Evolutionary conservation across 768 basidiomycete species (phyloP), one percentile per base, ranked within the genome.

Genomic region (Amanita pseudoporphyria): DNA sequence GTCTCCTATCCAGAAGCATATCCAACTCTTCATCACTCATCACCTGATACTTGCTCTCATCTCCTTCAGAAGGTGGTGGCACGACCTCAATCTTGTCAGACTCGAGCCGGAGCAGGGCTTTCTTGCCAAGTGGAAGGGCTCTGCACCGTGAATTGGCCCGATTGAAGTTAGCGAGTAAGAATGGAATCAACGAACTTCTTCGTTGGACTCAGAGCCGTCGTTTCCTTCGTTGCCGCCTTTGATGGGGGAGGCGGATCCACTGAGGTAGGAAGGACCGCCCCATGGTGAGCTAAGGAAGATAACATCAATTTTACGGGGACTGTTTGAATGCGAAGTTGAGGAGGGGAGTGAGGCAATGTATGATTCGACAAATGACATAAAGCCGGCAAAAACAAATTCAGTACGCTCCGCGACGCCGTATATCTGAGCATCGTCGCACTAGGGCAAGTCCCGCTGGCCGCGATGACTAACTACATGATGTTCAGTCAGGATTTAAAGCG

Each of bases 391-490:
- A 46, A 99, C 79, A 60, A 98, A 99, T 56, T 97, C 93, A 56
- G 98, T 98, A 14, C 90, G 81, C 61, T 95, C 87, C 7, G 86
- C 88, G 35, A 99, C 92, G 36, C 95, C 96, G 60, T 95, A 95
- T 51, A 98, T 82, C 40, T 78, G 71, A 0, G 96, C 96, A 57
- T 99, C 98, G 94, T 47, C 86, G 76, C 9, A 96, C 96, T 13
- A 98, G 79, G 1, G 85, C 84, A 3, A 99, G 74, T n/a, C 94
- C 79, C 1, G 76, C 75, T 0, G 87, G 80, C 7, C 89, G 96
- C 94, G 47, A 99, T 94, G 21, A 99, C 96, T 98, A 39, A 16
- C n/a, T 39, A 42, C 22, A 51, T 28, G 36, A 5, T 24, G n/a
- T n/a, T 16, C 26, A 22, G 32, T 28, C 22, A 10, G 35, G 47